Evolutionary conservation across 345 rosid species (phyloP), one percentile per base, ranked within the genome.

Genomic region (Barbarea vulgaris): DNA sequence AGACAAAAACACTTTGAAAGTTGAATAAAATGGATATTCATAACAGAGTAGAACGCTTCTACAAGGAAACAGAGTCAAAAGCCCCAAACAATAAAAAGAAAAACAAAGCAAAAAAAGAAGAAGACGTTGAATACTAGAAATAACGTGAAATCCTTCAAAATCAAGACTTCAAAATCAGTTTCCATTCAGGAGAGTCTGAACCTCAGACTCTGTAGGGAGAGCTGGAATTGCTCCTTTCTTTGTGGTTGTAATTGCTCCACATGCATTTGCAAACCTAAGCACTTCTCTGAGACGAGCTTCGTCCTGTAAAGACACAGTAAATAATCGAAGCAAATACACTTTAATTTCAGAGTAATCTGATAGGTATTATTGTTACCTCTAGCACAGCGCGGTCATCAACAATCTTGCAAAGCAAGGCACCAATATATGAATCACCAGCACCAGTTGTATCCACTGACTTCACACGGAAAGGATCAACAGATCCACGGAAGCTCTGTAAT

Each of bases 191-290:
- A 89, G 79, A 61, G 15, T 22, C 69, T 84, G 94, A 64, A 65
- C 97, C 2, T 87, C 97, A 3, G 87, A 31, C 77, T 80, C 83
- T 0, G 82, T 70, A 0, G 99, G 99, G 25, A 95, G 97, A 64
- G 99, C 98, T 9, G 98, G 98, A 48, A 95, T 95, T 14, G 99
- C 99, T 62, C 99, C 99, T 77, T 95, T 95, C 76, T 95, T 89
- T 76, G 96, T 90, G 3, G 99, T 95, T 11, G 99, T 95, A 67
- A 95, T 90, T 74, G 99, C 99, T 75, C 99, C 99, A 47, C 98
- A 95, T 0, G 97, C 99, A 76, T 87, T 90, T 3, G 99, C 93
- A 71, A 79, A 92, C 80, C 65, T 88, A 9, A 95, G 86, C 28
- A 83, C 82, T 60, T 89, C 96, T 78, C 93, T 89, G 75, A 95